Percentiles rank a stretch among this genome's conserved stretches.
Conservation (phyloP, 108 stramenopile genomes). For the Schizochytrium sp. region DNA sequence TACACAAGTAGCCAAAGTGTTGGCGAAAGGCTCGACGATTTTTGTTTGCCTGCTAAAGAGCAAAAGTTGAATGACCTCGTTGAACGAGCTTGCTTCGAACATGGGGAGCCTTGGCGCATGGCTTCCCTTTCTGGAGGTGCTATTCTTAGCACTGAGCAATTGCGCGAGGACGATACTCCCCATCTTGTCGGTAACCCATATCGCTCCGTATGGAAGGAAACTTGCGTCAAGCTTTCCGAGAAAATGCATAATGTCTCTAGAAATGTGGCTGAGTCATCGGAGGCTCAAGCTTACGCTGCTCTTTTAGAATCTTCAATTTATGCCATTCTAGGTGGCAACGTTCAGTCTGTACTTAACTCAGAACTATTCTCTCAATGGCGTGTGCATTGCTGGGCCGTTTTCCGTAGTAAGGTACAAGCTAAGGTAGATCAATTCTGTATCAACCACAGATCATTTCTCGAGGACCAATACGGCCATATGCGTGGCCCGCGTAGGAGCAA, state of each 20-base stretch:
- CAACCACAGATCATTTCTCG: not conserved
- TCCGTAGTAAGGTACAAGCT: constrained; percentile 51
- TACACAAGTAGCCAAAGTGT: not conserved
- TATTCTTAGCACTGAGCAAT: not conserved
- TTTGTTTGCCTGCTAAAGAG: not conserved
- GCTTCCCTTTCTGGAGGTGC: constrained; percentile 42
- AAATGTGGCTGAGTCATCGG: not conserved
- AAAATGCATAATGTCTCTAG: not conserved
- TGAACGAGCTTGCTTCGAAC: not conserved
- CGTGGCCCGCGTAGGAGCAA: not conserved
- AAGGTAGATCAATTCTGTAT: constrained; percentile 33
- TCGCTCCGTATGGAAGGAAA: constrained; percentile 25
- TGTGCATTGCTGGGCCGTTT: not conserved
- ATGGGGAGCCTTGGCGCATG: constrained; percentile 30
- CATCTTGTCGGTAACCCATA: constrained; percentile 35
- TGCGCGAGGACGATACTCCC: not conserved
- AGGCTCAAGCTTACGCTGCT: not conserved
- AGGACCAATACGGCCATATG: not conserved
- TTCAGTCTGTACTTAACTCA: not conserved
- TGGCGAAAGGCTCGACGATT: constrained; percentile 11
- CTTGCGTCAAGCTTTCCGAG: constrained; percentile 28
- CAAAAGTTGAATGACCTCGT: not conserved
- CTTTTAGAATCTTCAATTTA: constrained; percentile 25
- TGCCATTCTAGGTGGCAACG: constrained; percentile 30
- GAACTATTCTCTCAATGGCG: not conserved